Conservation (phyloP, 306 rosid species). For the Vachellia collinsii region DNA sequence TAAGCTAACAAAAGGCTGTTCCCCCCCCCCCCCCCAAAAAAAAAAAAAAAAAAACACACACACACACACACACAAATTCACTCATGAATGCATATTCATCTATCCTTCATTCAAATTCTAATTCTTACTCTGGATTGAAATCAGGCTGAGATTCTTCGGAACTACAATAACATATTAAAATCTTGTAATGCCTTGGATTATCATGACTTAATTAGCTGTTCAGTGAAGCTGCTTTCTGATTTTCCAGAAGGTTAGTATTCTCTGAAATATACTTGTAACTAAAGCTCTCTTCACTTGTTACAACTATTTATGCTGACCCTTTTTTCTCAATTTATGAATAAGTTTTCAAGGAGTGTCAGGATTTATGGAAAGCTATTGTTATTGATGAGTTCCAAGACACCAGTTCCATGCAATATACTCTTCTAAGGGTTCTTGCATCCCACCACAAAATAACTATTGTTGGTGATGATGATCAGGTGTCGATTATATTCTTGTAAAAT, state of each 20-base stretch:
- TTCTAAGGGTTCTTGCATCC: constrained; percentile 72
- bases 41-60: no score
- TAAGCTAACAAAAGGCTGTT: constrained; percentile 55
- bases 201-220: constrained; percentile 91
- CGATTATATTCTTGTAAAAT: constrained; percentile 23
- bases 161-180: constrained; percentile 72
- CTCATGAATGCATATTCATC: not conserved
- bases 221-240: constrained; percentile 80
- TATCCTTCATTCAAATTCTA: constrained; percentile 31
- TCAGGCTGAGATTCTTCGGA: constrained; percentile 81
- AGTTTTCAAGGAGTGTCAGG: constrained; percentile 82
- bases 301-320: constrained; percentile 46
- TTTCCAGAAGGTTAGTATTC: constrained; percentile 78
- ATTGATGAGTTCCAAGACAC: constrained; percentile 99
- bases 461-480: constrained; percentile 96
- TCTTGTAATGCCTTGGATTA: constrained; percentile 94
- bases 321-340: constrained; percentile 9
- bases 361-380: constrained; percentile 82
- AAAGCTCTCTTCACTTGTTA: constrained; percentile 31
- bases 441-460: constrained; percentile 81
- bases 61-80: constrained; percentile 10
- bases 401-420: constrained; percentile 87
- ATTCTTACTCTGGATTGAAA: constrained; percentile 43
- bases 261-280: constrained; percentile 22
- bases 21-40: constrained; percentile 16